Conservation (phyloP, 2,329 filamentous ascomycete genomes). For the Penicillium hordei region DNA sequence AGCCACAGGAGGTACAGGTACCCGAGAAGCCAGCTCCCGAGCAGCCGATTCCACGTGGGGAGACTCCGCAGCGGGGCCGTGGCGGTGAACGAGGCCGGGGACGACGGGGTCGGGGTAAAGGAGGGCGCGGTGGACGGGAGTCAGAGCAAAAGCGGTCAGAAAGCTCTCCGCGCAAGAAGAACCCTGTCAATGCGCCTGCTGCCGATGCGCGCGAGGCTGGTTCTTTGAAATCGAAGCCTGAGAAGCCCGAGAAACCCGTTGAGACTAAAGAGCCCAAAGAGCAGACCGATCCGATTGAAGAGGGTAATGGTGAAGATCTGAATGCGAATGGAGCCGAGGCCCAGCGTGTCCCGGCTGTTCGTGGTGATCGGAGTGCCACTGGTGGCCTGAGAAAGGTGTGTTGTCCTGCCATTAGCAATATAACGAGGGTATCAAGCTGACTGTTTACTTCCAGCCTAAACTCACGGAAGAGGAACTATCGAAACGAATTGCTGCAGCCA, state of each 20-base stretch:
- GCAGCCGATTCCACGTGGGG: conserved; percentile 22
- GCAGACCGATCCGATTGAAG: conserved; percentile 9
- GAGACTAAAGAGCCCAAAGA: conserved; percentile 19
- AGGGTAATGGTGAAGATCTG: conserved; percentile 11
- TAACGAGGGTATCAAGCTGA: conserved; percentile 20
- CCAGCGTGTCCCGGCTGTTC: conserved; percentile 48
- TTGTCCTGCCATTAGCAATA: not conserved
- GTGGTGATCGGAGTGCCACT: conserved; percentile 56
- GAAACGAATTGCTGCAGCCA: conserved; percentile 61
- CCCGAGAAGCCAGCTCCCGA: conserved; percentile 16
- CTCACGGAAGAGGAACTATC: conserved; percentile 65
- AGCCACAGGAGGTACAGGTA: conserved; percentile 15
- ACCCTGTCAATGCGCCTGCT: conserved; percentile 14
- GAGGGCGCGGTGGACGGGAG: conserved; percentile 23
- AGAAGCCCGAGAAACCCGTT: conserved; percentile 2
- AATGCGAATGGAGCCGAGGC: conserved; percentile 23
- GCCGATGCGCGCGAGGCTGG: conserved; percentile 17
- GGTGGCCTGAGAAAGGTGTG: conserved; percentile 52
- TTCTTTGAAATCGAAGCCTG: conserved; percentile 19
- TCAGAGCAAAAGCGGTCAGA: conserved; percentile 22
- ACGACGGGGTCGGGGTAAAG: conserved; percentile 29
- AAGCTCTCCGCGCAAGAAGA: conserved; percentile 18
- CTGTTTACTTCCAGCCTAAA: conserved; percentile 50
- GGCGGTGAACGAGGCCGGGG: conserved; percentile 34
- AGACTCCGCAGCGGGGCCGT: conserved; percentile 30